phyloP scores from a whole-genome alignment of 768 basidiomycete species.

The Sporobolomyces pararoseus region DNA sequence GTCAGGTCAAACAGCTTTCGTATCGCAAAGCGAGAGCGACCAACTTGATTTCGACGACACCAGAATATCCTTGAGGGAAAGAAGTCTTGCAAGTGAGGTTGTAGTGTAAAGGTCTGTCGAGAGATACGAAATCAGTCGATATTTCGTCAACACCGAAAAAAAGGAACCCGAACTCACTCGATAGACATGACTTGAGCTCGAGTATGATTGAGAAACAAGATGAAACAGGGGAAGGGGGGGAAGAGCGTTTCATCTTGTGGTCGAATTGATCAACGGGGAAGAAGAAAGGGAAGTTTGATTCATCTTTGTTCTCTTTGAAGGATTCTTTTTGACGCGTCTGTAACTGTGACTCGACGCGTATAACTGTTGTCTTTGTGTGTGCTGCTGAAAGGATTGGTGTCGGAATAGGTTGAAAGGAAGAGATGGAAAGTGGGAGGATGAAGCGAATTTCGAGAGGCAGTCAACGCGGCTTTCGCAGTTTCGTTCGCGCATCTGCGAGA shows the following conservation, averaged over 20 bases:
- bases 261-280: neutral
- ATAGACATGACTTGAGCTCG: neutral
- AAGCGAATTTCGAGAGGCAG: too few species aligned
- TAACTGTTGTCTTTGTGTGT: too few species aligned
- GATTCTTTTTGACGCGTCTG: too few species aligned
- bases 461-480: too few species aligned
- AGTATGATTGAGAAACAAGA: neutral
- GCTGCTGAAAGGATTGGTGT: too few species aligned
- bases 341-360: too few species aligned
- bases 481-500: too few species aligned
- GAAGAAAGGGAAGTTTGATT: constrained; percentile 6
- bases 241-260: constrained; percentile 6
- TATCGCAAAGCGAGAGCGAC: neutral
- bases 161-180: too few species aligned
- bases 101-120: constrained; percentile 7
- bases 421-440: too few species aligned
- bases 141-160: too few species aligned
- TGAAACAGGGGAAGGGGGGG: constrained; percentile 8
- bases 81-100: constrained; percentile 1
- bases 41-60: constrained; percentile 13
- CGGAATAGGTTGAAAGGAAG: too few species aligned
- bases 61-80: neutral
- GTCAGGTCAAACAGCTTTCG: neutral
- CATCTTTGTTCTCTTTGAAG: too few species aligned
- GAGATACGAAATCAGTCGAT: neutral